Conservation (phyloP, 352 stramenopile species). For the Plasmopara viticola region DNA sequence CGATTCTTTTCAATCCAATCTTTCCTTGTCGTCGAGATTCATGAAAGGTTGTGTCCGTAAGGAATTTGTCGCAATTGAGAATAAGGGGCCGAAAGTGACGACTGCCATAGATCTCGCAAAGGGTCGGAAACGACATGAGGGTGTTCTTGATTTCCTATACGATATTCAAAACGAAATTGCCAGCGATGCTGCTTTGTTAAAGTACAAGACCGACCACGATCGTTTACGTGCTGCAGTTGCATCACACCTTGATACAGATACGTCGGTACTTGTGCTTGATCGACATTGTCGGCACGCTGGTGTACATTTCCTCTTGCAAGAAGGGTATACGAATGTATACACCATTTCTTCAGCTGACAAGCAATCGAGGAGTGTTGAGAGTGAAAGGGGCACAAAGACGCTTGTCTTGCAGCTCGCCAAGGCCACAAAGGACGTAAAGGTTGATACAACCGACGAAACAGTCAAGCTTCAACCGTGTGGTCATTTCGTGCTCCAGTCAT, state of each 20-base stretch:
- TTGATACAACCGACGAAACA: too few relatives aligned
- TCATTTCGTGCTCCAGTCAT: slow-evolving; percentile 19
- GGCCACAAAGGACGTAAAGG: slow-evolving; percentile 10
- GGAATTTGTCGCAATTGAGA: slow-evolving; percentile 5
- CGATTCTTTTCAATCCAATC: slow-evolving; percentile 11
- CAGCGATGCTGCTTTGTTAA: background rate
- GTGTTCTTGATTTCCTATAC: slow-evolving; percentile 23
- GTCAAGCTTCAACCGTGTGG: slow-evolving; percentile 15
- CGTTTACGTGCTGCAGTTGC: slow-evolving; percentile 16
- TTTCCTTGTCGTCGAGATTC: slow-evolving; percentile 18
- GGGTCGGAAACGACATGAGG: slow-evolving; percentile 6
- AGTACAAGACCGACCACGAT: slow-evolving; percentile 13
- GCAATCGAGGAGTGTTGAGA: slow-evolving; percentile 7
- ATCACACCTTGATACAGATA: slow-evolving; percentile 15
- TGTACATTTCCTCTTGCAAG: slow-evolving; percentile 18
- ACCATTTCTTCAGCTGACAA: slow-evolving; percentile 17
- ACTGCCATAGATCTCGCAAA: background rate
- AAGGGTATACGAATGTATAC: slow-evolving; percentile 30
- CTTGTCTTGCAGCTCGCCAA: slow-evolving; percentile 24
- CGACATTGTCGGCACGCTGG: slow-evolving; percentile 12
- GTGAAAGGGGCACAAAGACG: slow-evolving; percentile 6
- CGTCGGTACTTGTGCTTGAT: slow-evolving; percentile 27
- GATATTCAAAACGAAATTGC: background rate
- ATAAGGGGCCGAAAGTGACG: background rate
- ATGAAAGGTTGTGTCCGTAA: slow-evolving; percentile 56